phyloP scores from a whole-genome alignment of 176 grass and related monocot species.

The Rhipidocladum racemiflorum region DNA sequence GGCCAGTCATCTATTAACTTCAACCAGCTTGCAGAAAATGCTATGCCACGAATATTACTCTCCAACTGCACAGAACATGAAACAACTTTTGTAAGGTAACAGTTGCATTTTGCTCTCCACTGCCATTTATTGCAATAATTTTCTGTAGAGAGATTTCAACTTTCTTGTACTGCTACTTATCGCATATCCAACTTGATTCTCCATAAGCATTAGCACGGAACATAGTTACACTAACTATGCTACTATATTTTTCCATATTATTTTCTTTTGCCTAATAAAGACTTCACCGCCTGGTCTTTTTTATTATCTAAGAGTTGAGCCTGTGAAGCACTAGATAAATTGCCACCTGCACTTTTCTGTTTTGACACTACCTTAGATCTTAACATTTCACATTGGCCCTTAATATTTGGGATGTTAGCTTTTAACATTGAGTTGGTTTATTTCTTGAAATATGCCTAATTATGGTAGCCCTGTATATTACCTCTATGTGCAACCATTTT shows the following conservation, averaged over 20 bases:
- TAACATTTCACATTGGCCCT: neutral
- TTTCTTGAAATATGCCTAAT: constrained; percentile 9
- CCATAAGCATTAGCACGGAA: constrained; percentile 5
- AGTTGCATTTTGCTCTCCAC: constrained; percentile 8
- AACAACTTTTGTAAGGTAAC: constrained; percentile 9
- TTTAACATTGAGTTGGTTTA: neutral
- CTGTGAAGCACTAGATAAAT: neutral
- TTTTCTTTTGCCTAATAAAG: constrained; percentile 17
- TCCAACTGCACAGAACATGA: constrained; percentile 66
- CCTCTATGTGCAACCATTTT: neutral
- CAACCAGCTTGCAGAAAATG: constrained; percentile 76
- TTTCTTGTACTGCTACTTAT: constrained; percentile 18
- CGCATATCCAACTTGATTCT: constrained; percentile 25
- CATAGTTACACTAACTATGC: constrained; percentile 14
- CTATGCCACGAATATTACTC: constrained; percentile 74
- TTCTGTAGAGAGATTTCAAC: constrained; percentile 6
- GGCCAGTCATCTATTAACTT: constrained; percentile 73
- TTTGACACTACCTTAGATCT: neutral
- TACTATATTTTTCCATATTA: constrained; percentile 1
- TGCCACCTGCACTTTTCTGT: neutral
- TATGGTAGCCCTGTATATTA: neutral
- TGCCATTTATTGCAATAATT: neutral
- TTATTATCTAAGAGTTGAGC: constrained; percentile 10
- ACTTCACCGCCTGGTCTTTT: neutral
- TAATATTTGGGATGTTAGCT: neutral